Conservation (phyloP, 2,329 filamentous ascomycete genomes). For the Myriangium duriaei region DNA sequence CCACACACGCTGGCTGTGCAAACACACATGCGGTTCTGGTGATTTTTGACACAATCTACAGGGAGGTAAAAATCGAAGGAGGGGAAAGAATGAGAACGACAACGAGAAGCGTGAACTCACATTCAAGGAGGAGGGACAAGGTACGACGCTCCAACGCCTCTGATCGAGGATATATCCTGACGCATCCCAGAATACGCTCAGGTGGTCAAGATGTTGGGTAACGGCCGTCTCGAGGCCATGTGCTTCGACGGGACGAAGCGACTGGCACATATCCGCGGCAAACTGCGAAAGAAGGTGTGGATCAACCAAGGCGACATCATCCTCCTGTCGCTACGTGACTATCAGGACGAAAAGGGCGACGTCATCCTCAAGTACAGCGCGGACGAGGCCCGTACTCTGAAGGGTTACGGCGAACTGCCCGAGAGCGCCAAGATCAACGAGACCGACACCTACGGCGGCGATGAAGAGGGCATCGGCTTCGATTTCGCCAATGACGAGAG, state of each 20-base stretch:
- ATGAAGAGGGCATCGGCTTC: constrained; percentile 91
- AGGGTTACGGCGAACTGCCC: constrained; percentile 93
- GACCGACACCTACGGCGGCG: constrained; percentile 84
- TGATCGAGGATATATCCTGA: constrained; percentile 13
- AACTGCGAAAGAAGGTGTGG: constrained; percentile 99
- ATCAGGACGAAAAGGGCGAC: constrained; percentile 88
- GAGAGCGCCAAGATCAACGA: constrained; percentile 99
- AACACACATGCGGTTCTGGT: constrained; percentile 14
- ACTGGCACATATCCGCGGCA: constrained; percentile 77
- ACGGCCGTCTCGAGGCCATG: constrained; percentile 81
- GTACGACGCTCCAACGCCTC: constrained; percentile 28
- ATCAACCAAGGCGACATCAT: constrained; percentile 98
- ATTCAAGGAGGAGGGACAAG: constrained; percentile 97
- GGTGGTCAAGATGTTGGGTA: constrained; percentile 90
- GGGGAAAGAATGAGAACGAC: constrained; percentile 79
- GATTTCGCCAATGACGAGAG: constrained; percentile 88
- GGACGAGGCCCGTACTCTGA: constrained; percentile 88
- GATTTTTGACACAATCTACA: constrained; percentile 33
- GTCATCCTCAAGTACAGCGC: constrained; percentile 91
- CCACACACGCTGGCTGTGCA: constrained; percentile 9
- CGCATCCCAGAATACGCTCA: constrained; percentile 57
- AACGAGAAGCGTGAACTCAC: constrained; percentile 97
- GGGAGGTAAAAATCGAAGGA: constrained; percentile 96
- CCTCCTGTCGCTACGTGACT: constrained; percentile 75
- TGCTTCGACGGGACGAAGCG: constrained; percentile 93